phyloP scores from a whole-genome alignment of 2,329 filamentous ascomycete species.

The Aureobasidium melanogenum region DNA sequence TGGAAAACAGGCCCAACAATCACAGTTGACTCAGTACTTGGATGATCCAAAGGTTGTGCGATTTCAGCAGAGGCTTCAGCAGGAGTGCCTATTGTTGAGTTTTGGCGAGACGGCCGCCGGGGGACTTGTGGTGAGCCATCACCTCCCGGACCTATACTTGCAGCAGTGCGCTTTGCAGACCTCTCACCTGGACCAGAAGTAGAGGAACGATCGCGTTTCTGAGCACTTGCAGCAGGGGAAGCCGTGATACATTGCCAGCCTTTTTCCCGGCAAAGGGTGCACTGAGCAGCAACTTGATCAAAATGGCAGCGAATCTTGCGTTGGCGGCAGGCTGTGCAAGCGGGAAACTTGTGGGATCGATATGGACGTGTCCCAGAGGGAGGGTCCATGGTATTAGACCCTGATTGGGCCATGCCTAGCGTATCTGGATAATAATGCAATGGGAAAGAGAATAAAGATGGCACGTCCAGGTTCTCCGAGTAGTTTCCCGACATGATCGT shows the following conservation, averaged over 20 bases:
- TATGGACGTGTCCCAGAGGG: conserved; percentile 24
- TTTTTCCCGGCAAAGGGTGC: conserved; percentile 10
- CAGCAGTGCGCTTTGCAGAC: not conserved
- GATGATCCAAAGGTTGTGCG: not conserved
- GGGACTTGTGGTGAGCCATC: not conserved
- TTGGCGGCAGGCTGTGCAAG: conserved; percentile 32
- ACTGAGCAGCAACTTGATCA: conserved; percentile 18
- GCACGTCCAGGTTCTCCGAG: not conserved
- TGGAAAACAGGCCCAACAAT: not conserved
- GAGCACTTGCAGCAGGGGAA: not conserved
- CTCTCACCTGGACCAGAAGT: not conserved
- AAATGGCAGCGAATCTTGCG: conserved; percentile 35
- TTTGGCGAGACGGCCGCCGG: not conserved
- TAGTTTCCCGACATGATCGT: not conserved
- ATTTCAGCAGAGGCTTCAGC: not conserved
- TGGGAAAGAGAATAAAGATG: not conserved
- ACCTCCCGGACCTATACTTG: not conserved
- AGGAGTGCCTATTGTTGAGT: not conserved
- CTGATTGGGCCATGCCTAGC: not conserved
- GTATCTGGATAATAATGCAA: not conserved
- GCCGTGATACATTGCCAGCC: not conserved
- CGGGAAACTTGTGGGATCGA: conserved; percentile 35
- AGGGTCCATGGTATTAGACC: not conserved
- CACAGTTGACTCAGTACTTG: not conserved
- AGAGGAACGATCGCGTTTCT: not conserved